Evolutionary conservation across 1,284 basidiomycete genomes (phyloP), one percentile per base, ranked within the genome.

Genomic region (Naganishia sp.): DNA sequence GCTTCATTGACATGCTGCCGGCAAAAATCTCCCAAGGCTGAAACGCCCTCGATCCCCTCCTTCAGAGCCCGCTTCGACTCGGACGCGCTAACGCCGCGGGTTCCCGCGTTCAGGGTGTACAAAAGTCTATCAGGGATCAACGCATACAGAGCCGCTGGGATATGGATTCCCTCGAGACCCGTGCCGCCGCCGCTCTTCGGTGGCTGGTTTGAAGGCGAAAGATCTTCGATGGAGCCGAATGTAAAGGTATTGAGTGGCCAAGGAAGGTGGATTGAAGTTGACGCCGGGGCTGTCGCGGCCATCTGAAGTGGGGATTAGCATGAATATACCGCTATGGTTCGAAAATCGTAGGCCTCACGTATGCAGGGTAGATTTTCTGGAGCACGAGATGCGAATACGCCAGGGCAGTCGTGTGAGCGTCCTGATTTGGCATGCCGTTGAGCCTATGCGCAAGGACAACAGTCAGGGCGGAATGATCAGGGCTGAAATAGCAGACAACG

Each of bases 361-460:
- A 65, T 46, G 67, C 67, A 0, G 67, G 67, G 42, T 49, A 56
- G 23, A 68, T 61, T 54, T 68, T 68, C 28, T 65, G 63, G 15
- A 68, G 52, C 23, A 68, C 55, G 32, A 68, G 35, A 46, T 68
- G 67, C 9, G 67, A 62, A 49, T 64, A 60, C 28, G 67, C 67
- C 5, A 68, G 45, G 0, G 63, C 67, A 0, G 46, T 61, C 9
- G 67, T 68, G 58, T 68, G 67, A 18, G 67, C 63, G 32, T 68
- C 67, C 39, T 65, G 58, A n/a, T 32, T 53, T 18, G 67, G 64
- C 63, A 68, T 62, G 18, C 67, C 67, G 23, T 68, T 68, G 32
- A 68, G 31, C 47, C 67, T 68, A 21, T 43, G 25, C 6, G n/a
- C 39, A 21, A 17, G 6, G 9, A 13, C 21, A 42, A 15, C 52